These are phyloP conservation scores for Rhodotorula kratochvilovae DNA, from an alignment of 768 basidiomycete genomes.

Conservation along the genomic window DNA sequence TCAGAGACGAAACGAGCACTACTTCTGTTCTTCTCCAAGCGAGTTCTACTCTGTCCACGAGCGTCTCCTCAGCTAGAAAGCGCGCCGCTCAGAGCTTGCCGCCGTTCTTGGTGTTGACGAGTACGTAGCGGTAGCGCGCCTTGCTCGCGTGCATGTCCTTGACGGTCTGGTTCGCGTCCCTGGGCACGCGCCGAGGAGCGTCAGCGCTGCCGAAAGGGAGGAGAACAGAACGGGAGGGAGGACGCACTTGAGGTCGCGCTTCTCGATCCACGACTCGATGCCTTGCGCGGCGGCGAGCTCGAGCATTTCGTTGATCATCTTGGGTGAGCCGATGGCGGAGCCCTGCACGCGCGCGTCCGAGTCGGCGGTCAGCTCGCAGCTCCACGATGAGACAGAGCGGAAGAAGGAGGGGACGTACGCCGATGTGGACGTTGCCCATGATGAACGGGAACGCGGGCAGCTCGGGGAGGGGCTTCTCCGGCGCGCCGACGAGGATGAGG, in stretches of 20 bases:
- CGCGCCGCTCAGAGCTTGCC: constrained; percentile 26
- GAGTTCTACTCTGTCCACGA: too few relatives aligned
- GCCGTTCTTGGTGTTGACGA: constrained; percentile 38
- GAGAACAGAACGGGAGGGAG: constrained; percentile 42
- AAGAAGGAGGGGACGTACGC: neutral
- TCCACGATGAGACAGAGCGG: too few relatives aligned
- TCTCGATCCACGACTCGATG: constrained; percentile 53
- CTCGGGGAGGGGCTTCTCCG: constrained; percentile 36
- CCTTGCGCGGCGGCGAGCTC: constrained; percentile 58
- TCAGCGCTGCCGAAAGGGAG: too few relatives aligned
- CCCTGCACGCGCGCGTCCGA: too few relatives aligned
- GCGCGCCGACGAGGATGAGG: constrained; percentile 51
- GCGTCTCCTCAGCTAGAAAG: too few relatives aligned
- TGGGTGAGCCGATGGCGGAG: constrained; percentile 40
- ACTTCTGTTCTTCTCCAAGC: too few relatives aligned
- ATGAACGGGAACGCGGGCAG: constrained; percentile 29
- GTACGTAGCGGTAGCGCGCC: constrained; percentile 50
- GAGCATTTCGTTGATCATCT: constrained; percentile 56
- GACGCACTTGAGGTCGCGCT: constrained; percentile 39
- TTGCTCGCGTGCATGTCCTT: constrained; percentile 53
- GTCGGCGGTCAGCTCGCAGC: too few relatives aligned
- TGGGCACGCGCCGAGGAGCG: neutral
- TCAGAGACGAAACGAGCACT: too few relatives aligned
- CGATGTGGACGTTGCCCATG: constrained; percentile 33
- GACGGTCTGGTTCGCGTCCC: constrained; percentile 50